Conservation (phyloP, 2,329 filamentous ascomycete species). For the Leptographium procerum region DNA sequence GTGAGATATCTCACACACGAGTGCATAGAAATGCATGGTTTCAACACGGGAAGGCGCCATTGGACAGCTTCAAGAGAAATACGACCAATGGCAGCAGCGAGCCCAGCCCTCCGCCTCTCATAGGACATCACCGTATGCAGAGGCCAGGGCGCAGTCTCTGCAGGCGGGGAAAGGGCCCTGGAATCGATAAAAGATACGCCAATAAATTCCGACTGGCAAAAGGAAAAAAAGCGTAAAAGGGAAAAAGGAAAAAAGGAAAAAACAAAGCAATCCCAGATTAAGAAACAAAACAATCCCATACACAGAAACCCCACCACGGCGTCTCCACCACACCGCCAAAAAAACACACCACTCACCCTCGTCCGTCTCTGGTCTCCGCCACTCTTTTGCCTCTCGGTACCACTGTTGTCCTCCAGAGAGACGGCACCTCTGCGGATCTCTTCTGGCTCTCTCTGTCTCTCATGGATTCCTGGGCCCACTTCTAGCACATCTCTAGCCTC, state of each 20-base stretch:
- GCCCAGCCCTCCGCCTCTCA: constrained; percentile 19
- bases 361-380: not conserved
- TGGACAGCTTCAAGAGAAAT: constrained; percentile 11
- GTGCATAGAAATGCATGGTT: no score
- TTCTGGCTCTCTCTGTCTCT: constrained; percentile 14
- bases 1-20: no score
- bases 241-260: not conserved
- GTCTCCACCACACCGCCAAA: not conserved
- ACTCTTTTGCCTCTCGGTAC: not conserved
- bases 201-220: not conserved
- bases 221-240: not conserved
- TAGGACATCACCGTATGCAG: constrained; percentile 26
- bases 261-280: not conserved
- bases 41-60: constrained; percentile 4
- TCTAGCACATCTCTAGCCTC: not conserved
- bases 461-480: not conserved
- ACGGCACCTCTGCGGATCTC: not conserved
- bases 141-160: constrained; percentile 18
- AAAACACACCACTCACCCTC: not conserved
- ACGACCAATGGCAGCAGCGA: constrained; percentile 21
- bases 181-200: not conserved
- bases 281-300: not conserved
- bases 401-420: not conserved
- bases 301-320: not conserved
- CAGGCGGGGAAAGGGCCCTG: not conserved